These are phyloP conservation scores for Russula sp. DNA, from an alignment of 768 basidiomycete species.

Conservation along the genomic window DNA sequence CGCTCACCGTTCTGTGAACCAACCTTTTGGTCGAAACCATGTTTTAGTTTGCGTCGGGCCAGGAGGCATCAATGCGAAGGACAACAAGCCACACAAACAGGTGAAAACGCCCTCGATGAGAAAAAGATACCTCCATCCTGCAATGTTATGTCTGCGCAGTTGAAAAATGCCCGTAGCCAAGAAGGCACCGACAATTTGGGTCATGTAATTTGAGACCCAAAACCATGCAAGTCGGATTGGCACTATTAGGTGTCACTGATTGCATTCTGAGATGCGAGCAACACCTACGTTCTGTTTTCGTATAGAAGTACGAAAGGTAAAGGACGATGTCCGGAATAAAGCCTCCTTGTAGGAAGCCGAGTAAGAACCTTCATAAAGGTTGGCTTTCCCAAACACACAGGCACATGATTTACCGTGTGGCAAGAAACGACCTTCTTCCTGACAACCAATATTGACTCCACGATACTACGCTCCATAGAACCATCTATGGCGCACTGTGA, in stretches of 20 bases:
- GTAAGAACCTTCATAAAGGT: background rate
- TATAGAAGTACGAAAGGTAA: background rate
- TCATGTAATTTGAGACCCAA: background rate
- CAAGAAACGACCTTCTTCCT: background rate
- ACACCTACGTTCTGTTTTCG: background rate
- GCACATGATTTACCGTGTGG: background rate
- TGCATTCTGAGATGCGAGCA: background rate
- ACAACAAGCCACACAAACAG: background rate
- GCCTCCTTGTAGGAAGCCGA: background rate
- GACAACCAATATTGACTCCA: background rate
- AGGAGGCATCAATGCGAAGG: background rate
- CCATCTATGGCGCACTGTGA: background rate
- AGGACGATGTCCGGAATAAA: background rate
- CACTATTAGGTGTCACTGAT: background rate
- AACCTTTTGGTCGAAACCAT: background rate
- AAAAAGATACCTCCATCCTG: background rate
- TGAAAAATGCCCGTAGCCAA: background rate
- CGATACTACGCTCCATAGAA: background rate
- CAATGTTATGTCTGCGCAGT: background rate
- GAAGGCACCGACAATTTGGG: background rate
- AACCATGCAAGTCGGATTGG: conserved; percentile 1
- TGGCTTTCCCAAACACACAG: background rate
- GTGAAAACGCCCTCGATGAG: background rate
- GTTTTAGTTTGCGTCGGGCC: background rate
- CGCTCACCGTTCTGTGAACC: background rate